A percentile compares a stretch with the other conserved stretches of the same genome.
Evolutionary conservation across 345 rosid species (phyloP).

Genomic region (Citrus maxima): DNA sequence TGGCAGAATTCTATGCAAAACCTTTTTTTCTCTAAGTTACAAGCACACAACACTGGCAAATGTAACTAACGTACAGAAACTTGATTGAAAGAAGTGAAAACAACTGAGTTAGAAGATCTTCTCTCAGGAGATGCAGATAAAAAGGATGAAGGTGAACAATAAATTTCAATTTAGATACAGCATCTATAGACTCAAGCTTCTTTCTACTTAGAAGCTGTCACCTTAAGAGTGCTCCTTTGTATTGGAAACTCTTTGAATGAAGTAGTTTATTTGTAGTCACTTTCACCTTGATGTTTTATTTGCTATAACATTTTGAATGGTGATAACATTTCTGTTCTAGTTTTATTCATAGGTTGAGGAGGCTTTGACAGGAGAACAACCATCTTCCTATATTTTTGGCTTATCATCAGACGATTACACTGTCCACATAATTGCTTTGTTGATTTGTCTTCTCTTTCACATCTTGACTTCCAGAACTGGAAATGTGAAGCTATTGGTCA

Average conservation of each 20-base stretch:
- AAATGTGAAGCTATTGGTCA: not conserved
- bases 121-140: not conserved
- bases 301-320: not conserved
- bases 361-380: not conserved
- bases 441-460: not conserved
- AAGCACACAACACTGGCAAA: not conserved
- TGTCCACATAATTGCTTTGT: not conserved
- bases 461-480: not conserved
- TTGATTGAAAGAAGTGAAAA: not conserved
- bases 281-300: not conserved
- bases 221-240: not conserved
- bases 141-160: not conserved
- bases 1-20: not conserved
- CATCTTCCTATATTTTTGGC: not conserved
- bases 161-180: not conserved
- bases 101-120: not conserved
- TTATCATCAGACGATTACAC: not conserved
- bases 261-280: not conserved
- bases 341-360: not conserved
- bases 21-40: not conserved
- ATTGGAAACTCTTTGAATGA: not conserved
- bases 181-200: not conserved
- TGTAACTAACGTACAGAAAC: not conserved
- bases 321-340: not conserved
- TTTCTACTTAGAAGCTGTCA: not conserved